Conservation (phyloP, 2,329 filamentous ascomycete species). For the Fusarium chlamydosporum region DNA sequence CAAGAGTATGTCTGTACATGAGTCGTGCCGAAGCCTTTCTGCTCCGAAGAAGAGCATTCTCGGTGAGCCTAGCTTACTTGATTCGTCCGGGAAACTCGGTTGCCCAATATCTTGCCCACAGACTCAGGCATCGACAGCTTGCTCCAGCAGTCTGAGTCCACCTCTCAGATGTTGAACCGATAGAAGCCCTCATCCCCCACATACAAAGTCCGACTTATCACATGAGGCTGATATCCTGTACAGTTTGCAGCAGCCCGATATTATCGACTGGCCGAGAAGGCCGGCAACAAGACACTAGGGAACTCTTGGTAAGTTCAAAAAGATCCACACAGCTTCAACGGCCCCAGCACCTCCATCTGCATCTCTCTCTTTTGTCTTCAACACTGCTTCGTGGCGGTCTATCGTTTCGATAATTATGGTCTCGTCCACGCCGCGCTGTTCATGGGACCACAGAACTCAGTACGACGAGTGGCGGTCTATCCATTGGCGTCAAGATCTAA, state of each 20-base stretch:
- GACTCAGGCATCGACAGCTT: slow-evolving; percentile 29
- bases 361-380: slow-evolving; percentile 19
- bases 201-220: slow-evolving; percentile 48
- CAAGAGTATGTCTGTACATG: slow-evolving; percentile 23
- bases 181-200: slow-evolving; percentile 15
- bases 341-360: slow-evolving; percentile 30
- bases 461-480: slow-evolving; percentile 25
- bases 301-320: slow-evolving; percentile 86
- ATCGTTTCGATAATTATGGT: slow-evolving; percentile 38
- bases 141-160: slow-evolving; percentile 3
- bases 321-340: slow-evolving; percentile 57
- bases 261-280: slow-evolving; percentile 90
- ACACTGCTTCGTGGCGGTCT: slow-evolving; percentile 20
- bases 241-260: slow-evolving; percentile 88
- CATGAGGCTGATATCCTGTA: slow-evolving; percentile 65
- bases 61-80: slow-evolving; percentile 35
- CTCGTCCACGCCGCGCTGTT: slow-evolving; percentile 21
- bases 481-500: slow-evolving; percentile 19
- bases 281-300: slow-evolving; percentile 89
- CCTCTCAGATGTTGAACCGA: slow-evolving; percentile 11
- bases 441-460: slow-evolving; percentile 25
- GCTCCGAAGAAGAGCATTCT: slow-evolving; percentile 12
- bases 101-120: slow-evolving; percentile 33
- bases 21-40: slow-evolving; percentile 14
- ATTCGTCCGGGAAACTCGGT: slow-evolving; percentile 30